Evolutionary conservation across 768 basidiomycete species (phyloP).

Genomic region (Chiua virens): DNA sequence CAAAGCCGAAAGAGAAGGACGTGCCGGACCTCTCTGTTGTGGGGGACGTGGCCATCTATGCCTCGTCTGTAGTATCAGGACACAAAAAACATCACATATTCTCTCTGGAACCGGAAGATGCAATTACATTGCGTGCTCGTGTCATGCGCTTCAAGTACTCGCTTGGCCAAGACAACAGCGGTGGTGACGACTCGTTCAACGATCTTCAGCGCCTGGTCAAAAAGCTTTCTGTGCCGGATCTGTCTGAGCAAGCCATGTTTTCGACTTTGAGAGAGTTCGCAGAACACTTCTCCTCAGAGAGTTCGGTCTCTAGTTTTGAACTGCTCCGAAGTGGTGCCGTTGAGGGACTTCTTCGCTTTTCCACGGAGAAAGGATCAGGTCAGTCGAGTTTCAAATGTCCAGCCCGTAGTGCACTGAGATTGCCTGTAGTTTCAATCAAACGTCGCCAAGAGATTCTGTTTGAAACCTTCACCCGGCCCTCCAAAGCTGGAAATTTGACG

Average conservation of each 20-base stretch:
- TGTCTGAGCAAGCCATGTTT: conserved; percentile 61
- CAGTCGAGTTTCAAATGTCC: neutral
- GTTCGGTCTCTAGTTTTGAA: conserved; percentile 93
- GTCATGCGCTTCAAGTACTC: conserved; percentile 85
- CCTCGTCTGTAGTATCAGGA: conserved; percentile 53
- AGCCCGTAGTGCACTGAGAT: conserved; percentile 4
- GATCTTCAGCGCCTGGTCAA: conserved; percentile 65
- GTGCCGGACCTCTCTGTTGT: conserved; percentile 33
- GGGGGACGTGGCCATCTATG: conserved; percentile 37
- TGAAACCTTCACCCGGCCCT: conserved; percentile 68
- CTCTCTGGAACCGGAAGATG: conserved; percentile 82
- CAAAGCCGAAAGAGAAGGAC: conserved; percentile 50
- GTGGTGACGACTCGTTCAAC: conserved; percentile 60
- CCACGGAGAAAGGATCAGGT: conserved; percentile 58
- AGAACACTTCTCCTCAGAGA: conserved; percentile 71
- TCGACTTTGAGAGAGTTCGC: conserved; percentile 75
- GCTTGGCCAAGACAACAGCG: conserved; percentile 51
- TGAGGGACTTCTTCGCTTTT: conserved; percentile 80
- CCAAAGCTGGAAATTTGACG: conserved; percentile 40
- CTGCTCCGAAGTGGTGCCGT: conserved; percentile 91
- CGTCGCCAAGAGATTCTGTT: conserved; percentile 78
- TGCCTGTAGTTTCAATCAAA: conserved; percentile 52
- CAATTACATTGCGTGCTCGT: conserved; percentile 87
- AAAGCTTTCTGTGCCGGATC: conserved; percentile 52
- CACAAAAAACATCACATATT: conserved; percentile 70